Conservation (phyloP, 73 alveolate genomes). For the Halteria grandinella region DNA sequence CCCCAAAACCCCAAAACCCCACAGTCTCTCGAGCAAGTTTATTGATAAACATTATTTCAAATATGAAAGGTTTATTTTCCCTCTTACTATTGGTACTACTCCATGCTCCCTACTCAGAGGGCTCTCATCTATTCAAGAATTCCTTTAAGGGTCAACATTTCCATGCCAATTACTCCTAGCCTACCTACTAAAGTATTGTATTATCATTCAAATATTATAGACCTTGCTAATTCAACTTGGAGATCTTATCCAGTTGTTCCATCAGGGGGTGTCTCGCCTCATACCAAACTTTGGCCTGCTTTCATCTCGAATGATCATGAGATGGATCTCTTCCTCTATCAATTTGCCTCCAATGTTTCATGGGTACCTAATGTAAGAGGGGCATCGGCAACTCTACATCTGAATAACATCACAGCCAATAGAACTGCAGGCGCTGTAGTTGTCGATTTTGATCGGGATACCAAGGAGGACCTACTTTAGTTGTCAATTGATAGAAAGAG, state of each 20-base stretch:
- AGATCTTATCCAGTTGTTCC: conserved; percentile 1
- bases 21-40: no score
- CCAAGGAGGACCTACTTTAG: conserved; percentile 13
- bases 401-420: conserved; percentile 2
- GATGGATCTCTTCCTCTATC: conserved; percentile 35
- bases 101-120: no score
- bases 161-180: conserved; percentile 1
- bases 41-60: no score
- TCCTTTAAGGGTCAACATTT: background rate
- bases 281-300: conserved; percentile 36
- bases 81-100: no score
- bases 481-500: background rate
- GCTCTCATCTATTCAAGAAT: background rate
- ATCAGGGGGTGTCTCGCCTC: conserved; percentile 43
- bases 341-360: conserved; percentile 8
- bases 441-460: conserved; percentile 16
- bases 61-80: no score
- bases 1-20: no score
- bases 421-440: background rate
- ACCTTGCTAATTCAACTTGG: conserved; percentile 12
- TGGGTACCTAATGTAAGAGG: conserved; percentile 29
- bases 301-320: conserved; percentile 22
- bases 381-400: conserved; percentile 4
- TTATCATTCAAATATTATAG: conserved; percentile 6
- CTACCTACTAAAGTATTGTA: conserved; percentile 9